Conservation (phyloP, 345 rosid genomes). For the Chamaenerion angustifolium region DNA sequence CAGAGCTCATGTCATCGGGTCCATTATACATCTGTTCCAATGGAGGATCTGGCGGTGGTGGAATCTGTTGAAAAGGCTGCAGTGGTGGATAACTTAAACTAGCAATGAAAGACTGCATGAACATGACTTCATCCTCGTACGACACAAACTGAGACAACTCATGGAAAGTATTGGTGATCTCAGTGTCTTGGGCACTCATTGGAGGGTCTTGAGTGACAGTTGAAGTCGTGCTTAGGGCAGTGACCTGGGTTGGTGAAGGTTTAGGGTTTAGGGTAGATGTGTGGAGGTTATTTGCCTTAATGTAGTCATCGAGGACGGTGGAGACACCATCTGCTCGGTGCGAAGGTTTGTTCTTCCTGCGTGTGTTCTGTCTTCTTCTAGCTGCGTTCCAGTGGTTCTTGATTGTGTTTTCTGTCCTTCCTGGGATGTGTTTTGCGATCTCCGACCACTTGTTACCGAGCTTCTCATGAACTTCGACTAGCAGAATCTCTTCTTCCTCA, state of each 20-base stretch:
- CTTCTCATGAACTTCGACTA: constrained; percentile 1
- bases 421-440: constrained; percentile 71
- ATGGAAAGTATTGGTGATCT: constrained; percentile 18
- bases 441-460: constrained; percentile 68
- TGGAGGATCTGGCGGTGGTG: no score
- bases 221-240: constrained; percentile 5
- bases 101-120: constrained; percentile 26
- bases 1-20: no score
- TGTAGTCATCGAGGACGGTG: constrained; percentile 74
- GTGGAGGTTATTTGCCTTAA: constrained; percentile 29
- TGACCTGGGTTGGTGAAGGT: constrained; percentile 1
- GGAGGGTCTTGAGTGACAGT: no score
- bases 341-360: constrained; percentile 46
- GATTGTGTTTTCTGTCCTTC: constrained; percentile 80
- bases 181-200: constrained; percentile 5
- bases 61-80: no score
- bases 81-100: no score
- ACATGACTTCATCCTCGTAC: constrained; percentile 56
- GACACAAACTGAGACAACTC: constrained; percentile 19
- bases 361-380: constrained; percentile 61
- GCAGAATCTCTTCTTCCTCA: background rate
- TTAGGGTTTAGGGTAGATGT: constrained; percentile 5
- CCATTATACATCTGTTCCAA: no score
- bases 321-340: constrained; percentile 13
- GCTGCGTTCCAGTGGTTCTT: constrained; percentile 98